These are phyloP conservation scores for Lepidium didymum DNA, from an alignment of 345 rosid genomes.

Conservation along the genomic window DNA sequence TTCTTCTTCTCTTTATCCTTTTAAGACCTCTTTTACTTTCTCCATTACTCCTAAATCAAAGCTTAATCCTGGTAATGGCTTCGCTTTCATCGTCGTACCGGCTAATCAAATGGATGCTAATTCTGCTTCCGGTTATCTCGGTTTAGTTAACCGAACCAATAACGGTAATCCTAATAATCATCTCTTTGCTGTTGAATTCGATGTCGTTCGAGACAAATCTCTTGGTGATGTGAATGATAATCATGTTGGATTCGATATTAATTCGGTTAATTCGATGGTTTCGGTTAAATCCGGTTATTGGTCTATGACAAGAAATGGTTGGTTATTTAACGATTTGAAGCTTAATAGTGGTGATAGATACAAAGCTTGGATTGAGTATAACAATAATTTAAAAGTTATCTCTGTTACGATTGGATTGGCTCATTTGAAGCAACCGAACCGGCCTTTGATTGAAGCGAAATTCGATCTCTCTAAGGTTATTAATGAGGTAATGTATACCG, in stretches of 20 bases:
- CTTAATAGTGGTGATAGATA: conserved; percentile 27
- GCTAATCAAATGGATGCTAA: conserved; percentile 3
- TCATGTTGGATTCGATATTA: conserved; percentile 39
- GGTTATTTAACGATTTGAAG: conserved; percentile 28
- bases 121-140: conserved; percentile 27
- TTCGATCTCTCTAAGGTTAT: conserved; percentile 27
- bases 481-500: conserved; percentile 22
- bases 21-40: conserved; percentile 33
- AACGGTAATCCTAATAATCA: conserved; percentile 25
- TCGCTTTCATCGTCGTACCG: conserved; percentile 23
- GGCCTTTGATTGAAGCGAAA: conserved; percentile 26
- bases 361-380: conserved; percentile 35
- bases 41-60: conserved; percentile 24
- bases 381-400: background rate
- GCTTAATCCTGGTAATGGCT: conserved; percentile 20
- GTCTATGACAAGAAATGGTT: conserved; percentile 18
- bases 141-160: conserved; percentile 29
- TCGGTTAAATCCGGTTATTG: conserved; percentile 30
- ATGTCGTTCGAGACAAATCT: conserved; percentile 22
- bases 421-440: conserved; percentile 21
- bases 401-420: conserved; percentile 20
- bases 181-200: conserved; percentile 28
- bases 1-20: conserved; percentile 13
- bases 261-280: conserved; percentile 26
- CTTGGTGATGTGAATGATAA: conserved; percentile 28